Conservation (phyloP, 805 yeast genomes). For the Suhomyces prunicola region DNA sequence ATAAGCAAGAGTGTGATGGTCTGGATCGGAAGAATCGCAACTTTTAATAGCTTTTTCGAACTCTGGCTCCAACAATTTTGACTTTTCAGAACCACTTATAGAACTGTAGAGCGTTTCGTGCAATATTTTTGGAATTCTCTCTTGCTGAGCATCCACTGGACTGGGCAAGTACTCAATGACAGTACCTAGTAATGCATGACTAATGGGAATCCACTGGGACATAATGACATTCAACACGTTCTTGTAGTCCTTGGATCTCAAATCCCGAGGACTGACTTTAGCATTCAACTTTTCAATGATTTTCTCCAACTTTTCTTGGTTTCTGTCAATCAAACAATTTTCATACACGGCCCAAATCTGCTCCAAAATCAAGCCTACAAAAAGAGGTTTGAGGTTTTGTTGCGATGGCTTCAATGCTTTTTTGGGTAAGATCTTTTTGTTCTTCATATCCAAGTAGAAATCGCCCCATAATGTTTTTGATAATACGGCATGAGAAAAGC, state of each 20-base stretch:
- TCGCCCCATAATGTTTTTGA: slow-evolving; percentile 96
- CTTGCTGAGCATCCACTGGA: slow-evolving; percentile 71
- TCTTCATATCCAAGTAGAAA: slow-evolving; percentile 81
- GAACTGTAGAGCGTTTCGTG: slow-evolving; percentile 41
- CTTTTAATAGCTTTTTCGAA: slow-evolving; percentile 55
- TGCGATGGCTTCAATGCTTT: slow-evolving; percentile 60
- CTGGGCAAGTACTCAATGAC: slow-evolving; percentile 85
- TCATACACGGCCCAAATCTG: slow-evolving; percentile 91
- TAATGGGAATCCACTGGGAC: slow-evolving; percentile 93
- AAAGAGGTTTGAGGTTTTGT: slow-evolving; percentile 61
- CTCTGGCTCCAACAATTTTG: slow-evolving; percentile 43
- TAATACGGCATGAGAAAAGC: slow-evolving; percentile 74
- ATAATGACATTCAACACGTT: slow-evolving; percentile 61
- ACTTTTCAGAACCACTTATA: slow-evolving; percentile 37
- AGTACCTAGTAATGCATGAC: slow-evolving; percentile 78
- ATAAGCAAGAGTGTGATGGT: slow-evolving; percentile 54
- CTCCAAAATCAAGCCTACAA: slow-evolving; percentile 82
- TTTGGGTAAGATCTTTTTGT: slow-evolving; percentile 72
- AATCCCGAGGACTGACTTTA: slow-evolving; percentile 68
- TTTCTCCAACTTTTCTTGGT: slow-evolving; percentile 69
- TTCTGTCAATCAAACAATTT: slow-evolving; percentile 58
- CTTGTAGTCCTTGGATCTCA: slow-evolving; percentile 74
- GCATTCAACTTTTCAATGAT: slow-evolving; percentile 69
- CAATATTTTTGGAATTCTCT: slow-evolving; percentile 66
- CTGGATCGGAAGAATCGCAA: slow-evolving; percentile 68